Evolutionary conservation across 169 alveolate genomes (phyloP).

Genomic region (Eimeria nieschulzi): DNA sequence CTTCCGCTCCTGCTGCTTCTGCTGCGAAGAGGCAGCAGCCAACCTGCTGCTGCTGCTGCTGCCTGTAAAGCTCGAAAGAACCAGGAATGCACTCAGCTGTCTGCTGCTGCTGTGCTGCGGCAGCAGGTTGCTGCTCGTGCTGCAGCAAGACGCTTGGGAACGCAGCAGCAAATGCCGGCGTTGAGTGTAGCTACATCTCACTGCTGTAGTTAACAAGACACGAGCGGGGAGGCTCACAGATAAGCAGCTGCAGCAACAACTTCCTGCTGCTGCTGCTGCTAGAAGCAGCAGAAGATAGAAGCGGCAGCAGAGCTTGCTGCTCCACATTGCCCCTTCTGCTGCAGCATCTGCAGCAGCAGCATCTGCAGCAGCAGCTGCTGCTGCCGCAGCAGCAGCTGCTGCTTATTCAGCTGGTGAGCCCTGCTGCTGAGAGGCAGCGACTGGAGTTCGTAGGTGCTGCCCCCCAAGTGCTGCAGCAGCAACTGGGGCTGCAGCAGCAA

Average conservation of each 20-base stretch:
- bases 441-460: background rate
- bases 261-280: constrained; percentile 55
- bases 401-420: background rate
- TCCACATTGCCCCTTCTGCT: background rate
- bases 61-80: background rate
- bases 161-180: too few relatives aligned
- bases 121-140: constrained; percentile 14
- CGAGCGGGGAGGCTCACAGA: constrained; percentile 6
- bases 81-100: background rate
- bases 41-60: constrained; percentile 42
- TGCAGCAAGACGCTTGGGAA: background rate
- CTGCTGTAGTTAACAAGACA: too few relatives aligned
- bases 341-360: constrained; percentile 49
- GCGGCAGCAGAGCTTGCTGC: background rate
- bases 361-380: constrained; percentile 17
- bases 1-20: constrained; percentile 53
- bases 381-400: background rate
- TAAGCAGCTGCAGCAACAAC: constrained; percentile 7
- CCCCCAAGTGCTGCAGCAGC: constrained; percentile 50
- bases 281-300: background rate
- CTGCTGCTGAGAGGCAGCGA: background rate
- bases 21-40: constrained; percentile 48
- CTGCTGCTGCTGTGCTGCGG: constrained; percentile 24
- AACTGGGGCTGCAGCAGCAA: constrained; percentile 42
- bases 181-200: too few relatives aligned